Percentiles rank a stretch among this genome's conserved stretches.
Conservation (phyloP, 1,284 basidiomycete species). For the Tilletiopsis washingtonensis region DNA sequence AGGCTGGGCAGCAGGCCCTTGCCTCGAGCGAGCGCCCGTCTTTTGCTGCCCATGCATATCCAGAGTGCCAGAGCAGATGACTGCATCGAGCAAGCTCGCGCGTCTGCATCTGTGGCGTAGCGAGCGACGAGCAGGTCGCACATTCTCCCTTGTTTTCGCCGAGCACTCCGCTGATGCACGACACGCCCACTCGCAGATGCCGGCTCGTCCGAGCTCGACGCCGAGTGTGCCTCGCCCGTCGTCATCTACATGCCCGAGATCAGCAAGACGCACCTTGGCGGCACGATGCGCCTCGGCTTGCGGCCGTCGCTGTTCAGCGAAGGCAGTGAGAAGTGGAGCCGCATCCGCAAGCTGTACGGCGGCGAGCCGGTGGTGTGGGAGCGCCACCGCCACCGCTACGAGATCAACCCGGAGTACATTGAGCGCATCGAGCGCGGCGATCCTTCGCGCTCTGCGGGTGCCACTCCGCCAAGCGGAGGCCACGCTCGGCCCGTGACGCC, state of each 20-base stretch:
- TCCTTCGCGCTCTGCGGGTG: neutral
- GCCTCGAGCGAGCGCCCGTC: too few relatives aligned
- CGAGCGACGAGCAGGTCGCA: too few relatives aligned
- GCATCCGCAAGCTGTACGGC: slow-evolving; percentile 75
- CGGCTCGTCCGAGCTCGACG: slow-evolving; percentile 76
- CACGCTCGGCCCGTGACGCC: slow-evolving; percentile 1
- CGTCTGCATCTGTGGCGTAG: too few relatives aligned
- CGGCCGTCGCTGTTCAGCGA: slow-evolving; percentile 82
- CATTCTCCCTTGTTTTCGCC: too few relatives aligned
- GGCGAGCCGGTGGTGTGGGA: slow-evolving; percentile 82
- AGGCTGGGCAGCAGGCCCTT: too few relatives aligned
- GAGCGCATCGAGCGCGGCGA: slow-evolving; percentile 57
- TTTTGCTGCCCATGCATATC: too few relatives aligned
- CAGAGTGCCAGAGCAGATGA: too few relatives aligned
- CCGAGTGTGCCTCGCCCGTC: slow-evolving; percentile 59
- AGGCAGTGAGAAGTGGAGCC: slow-evolving; percentile 51
- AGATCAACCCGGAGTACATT: slow-evolving; percentile 87
- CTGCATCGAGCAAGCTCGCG: too few relatives aligned
- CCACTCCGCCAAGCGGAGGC: too few relatives aligned
- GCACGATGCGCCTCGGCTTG: slow-evolving; percentile 93
- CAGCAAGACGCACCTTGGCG: slow-evolving; percentile 93
- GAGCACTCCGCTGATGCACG: too few relatives aligned
- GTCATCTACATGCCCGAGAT: slow-evolving; percentile 99
- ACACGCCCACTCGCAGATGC: too few relatives aligned
- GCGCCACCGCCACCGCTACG: slow-evolving; percentile 92